phyloP scores from a whole-genome alignment of 2,329 filamentous ascomycete species.

The Hysterium pulicare region DNA sequence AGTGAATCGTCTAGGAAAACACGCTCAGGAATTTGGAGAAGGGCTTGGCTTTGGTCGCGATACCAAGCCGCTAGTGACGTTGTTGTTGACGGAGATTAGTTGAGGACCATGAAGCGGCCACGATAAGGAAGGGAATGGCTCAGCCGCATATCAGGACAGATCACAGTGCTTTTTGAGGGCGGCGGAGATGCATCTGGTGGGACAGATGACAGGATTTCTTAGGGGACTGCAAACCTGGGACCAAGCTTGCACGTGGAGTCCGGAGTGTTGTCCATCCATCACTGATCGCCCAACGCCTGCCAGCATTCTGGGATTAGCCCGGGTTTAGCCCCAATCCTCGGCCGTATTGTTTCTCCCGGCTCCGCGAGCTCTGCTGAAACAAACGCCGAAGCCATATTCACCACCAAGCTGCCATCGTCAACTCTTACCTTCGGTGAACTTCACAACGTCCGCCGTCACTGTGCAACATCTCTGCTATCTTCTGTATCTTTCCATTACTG shows the following conservation, averaged over 20 bases:
- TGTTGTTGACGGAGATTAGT: too few species aligned
- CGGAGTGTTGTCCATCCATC: not conserved
- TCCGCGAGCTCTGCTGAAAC: too few species aligned
- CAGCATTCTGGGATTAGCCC: not conserved
- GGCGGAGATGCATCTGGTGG: too few species aligned
- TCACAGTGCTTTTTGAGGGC: not conserved
- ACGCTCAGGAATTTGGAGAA: too few species aligned
- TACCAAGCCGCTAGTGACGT: not conserved
- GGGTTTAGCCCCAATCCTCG: not conserved
- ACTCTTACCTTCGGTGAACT: too few species aligned
- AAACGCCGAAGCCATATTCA: too few species aligned
- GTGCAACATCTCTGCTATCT: not conserved
- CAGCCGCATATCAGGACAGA: not conserved
- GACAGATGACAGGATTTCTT: too few species aligned
- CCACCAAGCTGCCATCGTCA: conserved; percentile 3
- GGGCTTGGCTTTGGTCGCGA: not conserved
- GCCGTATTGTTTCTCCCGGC: not conserved
- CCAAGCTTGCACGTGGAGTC: not conserved
- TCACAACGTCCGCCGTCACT: too few species aligned
- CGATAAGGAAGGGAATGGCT: not conserved
- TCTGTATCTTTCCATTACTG: not conserved
- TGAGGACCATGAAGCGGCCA: not conserved
- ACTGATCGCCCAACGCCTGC: not conserved
- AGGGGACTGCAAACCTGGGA: too few species aligned
- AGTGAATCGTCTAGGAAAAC: not conserved